Base-by-base conservation (phyloP, 257 asterid species). In the Lavandula angustifolia region DNA sequence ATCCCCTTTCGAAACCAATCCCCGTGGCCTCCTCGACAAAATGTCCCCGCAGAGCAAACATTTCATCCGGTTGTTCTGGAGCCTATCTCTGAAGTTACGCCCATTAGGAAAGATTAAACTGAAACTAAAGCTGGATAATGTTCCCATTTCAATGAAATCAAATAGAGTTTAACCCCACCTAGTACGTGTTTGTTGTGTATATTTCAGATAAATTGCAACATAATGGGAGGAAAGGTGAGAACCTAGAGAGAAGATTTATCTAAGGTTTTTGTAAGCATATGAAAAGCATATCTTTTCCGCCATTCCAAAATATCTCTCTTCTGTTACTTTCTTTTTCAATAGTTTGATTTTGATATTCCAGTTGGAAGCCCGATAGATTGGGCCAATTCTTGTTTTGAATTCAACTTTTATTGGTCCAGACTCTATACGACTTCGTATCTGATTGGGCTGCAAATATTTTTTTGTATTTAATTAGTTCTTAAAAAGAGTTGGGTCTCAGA, bases 121-220 rank as follows among this genome's bases (percentile, higher is more conserved):
- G 33, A 78, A 78, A 64, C 80, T 78, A 34, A 69, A 82, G 48
- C 81, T 80, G 68, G 92, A 75, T 41, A 88, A 54, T 17, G 94
- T 80, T 42, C 75, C 94, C 94, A 88, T 87, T 74, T 41, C 66
- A 54, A 14, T 37, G 32, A 42, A 14, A 54, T 41, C 48, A 5
- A 50, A 29, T 44, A 41, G 31, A 47, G 34, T 41, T 64, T 31
- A 34, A 5, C 43, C 34, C 4, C 14, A 5, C 16, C 37, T 6
- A n/a, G 55, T 32, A 14, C 40, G 17, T 34, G 27, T 46, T 9
- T 64, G 8, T 40, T 0, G 4, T 60, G 11, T 41, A 34, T 17
- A 0, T 44, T 67, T 44, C 65, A 34, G 59, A 56, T 46, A 67
- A 67, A 56, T 34, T 57, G 12, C 12, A 41, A 17, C 16, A 33